Conservation (phyloP, 169 alveolate species). For the Plasmodium chabaudi region DNA sequence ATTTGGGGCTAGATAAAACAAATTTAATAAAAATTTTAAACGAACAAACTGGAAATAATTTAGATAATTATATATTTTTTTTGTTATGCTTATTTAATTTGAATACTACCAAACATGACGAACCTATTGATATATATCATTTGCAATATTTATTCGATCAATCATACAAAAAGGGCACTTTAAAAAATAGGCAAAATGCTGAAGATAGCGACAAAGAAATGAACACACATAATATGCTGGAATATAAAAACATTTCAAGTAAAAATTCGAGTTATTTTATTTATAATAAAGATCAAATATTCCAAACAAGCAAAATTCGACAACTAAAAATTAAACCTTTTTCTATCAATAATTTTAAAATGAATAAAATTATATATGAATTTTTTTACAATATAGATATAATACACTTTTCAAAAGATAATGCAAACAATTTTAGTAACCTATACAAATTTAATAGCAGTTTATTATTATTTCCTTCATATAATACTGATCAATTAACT, state of each 20-base stretch:
- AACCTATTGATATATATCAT: constrained; percentile 4
- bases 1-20: constrained; percentile 26
- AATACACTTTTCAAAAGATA: constrained; percentile 19
- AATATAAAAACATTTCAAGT: too few relatives aligned
- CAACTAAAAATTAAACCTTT: constrained; percentile 35
- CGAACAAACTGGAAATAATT: constrained; percentile 2
- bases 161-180: not conserved
- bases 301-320: not conserved
- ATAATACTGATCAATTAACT: not conserved
- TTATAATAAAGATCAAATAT: not conserved
- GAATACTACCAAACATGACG: constrained; percentile 7
- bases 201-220: too few relatives aligned
- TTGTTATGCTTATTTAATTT: constrained; percentile 30
- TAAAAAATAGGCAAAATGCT: not conserved
- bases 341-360: constrained; percentile 22
- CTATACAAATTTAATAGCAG: constrained; percentile 34
- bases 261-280: not conserved
- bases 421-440: constrained; percentile 13
- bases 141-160: constrained; percentile 13
- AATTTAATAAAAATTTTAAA: not conserved
- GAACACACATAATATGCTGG: too few relatives aligned
- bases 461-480: not conserved
- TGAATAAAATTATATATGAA: constrained; percentile 73
- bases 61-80: constrained; percentile 23
- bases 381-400: constrained; percentile 73